Base-by-base conservation (phyloP, 345 rosid species). In the Eucalyptus curtisii region DNA sequence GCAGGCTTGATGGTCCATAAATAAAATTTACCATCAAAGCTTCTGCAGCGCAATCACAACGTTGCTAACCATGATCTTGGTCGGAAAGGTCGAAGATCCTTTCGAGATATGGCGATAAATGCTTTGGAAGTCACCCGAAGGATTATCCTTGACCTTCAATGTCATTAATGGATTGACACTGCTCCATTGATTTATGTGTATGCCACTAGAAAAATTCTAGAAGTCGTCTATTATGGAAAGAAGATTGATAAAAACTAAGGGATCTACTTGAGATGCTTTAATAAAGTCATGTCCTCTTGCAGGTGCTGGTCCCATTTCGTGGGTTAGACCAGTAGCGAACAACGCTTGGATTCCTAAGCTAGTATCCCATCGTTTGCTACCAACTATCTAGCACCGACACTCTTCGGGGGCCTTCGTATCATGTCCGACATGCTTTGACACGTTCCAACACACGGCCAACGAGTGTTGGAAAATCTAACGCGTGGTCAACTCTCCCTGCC, bases 361-460 rank as follows among this genome's bases (percentile, higher is more conserved):
- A 81, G 96, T 89, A 88, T 95, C 96, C 97, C 97, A 95, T 14
- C 59, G 30, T 86, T 95, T 96, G 89, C 97, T 92, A 16, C 96
- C 96, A 89, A 93, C 92, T 27, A 91, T 92, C 94, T 93, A 42
- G 88, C 90, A 89, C 9, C 33, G 44, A 42, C 44, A 42, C 44
- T 42, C 5, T 42, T 42, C 44, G 5, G 44, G 44, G 5, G 44
- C 44, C 6, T 42, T 42, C 6, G 5, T 42, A 5, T 42, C 5
- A 5, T 42, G 44, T 42, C 44, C 44, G 44, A 42, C 44, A 42
- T 1, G 44, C 44, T 42, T 7, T 7, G 5, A 42, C 44, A 42
- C 5, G 44, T 42, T 42, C 44, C 6, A 7, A 42, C 44, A 42
- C 44, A 7, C 44, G 44, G 7, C 5, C 44, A 42, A 42, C 2